Percentiles rank a stretch among this genome's conserved stretches.
These are phyloP conservation scores for Hypoxylon cercidicola DNA, from an alignment of 495 filamentous ascomycete species.

Conservation along the genomic window DNA sequence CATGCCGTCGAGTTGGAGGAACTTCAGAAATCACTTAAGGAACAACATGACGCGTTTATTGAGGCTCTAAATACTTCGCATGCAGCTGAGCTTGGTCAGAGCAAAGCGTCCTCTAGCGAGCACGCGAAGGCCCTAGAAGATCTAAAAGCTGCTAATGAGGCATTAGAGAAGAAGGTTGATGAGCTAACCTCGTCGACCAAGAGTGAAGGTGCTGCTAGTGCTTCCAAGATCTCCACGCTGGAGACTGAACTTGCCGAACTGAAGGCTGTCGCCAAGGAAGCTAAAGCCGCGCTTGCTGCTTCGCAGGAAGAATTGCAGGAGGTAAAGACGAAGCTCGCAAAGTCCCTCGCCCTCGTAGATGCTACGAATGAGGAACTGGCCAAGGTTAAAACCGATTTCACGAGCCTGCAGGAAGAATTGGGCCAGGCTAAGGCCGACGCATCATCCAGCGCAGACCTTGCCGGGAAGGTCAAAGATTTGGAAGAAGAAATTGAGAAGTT, in stretches of 20 bases:
- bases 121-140: conserved; percentile 53
- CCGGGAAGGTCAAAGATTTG: conserved; percentile 52
- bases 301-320: conserved; percentile 51
- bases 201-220: conserved; percentile 37
- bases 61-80: conserved; percentile 55
- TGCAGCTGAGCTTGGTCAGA: conserved; percentile 52
- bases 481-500: conserved; percentile 57
- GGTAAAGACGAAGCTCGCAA: conserved; percentile 49
- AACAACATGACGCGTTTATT: conserved; percentile 53
- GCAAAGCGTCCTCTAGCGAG: conserved; percentile 43
- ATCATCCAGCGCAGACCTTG: conserved; percentile 50
- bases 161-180: conserved; percentile 56
- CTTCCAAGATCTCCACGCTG: conserved; percentile 50
- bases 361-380: conserved; percentile 51
- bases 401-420: conserved; percentile 48
- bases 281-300: conserved; percentile 52
- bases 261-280: conserved; percentile 48
- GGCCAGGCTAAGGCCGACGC: conserved; percentile 53
- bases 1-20: conserved; percentile 54
- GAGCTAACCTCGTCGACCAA: conserved; percentile 50
- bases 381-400: conserved; percentile 52
- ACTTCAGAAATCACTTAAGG: conserved; percentile 52
- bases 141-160: conserved; percentile 55
- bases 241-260: conserved; percentile 56
- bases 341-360: conserved; percentile 46